A percentile compares a stretch with the other conserved stretches of the same genome.
Evolutionary conservation across 106 monocot species (phyloP).

Genomic region (Acanthochlamys bracteata): DNA sequence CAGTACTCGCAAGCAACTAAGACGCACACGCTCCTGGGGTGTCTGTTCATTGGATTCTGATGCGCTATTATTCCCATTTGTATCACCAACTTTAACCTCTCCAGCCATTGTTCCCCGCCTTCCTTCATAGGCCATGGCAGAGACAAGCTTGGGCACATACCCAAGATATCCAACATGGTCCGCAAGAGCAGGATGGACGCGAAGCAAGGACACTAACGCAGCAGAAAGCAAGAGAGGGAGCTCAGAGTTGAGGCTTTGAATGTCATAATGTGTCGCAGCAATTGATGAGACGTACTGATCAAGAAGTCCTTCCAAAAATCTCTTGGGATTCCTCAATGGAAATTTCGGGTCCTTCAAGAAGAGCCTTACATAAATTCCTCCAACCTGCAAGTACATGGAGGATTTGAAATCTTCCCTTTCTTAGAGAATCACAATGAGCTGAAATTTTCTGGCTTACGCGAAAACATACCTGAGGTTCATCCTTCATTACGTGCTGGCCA

Average conservation of each 20-base stretch:
- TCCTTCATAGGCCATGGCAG: constrained; percentile 95
- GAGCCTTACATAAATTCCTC: constrained; percentile 94
- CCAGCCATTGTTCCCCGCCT: constrained; percentile 84
- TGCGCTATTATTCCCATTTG: constrained; percentile 22
- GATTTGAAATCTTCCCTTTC: no score
- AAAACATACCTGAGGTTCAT: constrained; percentile 87
- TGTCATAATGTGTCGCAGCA: constrained; percentile 86
- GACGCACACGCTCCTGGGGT: constrained; percentile 84
- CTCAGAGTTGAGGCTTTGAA: constrained; percentile 53
- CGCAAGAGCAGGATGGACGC: constrained; percentile 89
- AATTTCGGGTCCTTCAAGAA: constrained; percentile 98
- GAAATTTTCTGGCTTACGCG: no score
- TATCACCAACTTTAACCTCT: constrained; percentile 27
- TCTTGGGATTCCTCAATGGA: constrained; percentile 94
- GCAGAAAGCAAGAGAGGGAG: constrained; percentile 94
- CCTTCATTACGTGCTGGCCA: constrained; percentile 95
- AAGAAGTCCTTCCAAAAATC: constrained; percentile 93
- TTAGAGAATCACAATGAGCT: no score
- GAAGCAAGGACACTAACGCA: constrained; percentile 88
- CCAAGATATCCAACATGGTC: constrained; percentile 99
- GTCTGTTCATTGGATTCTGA: constrained; percentile 44
- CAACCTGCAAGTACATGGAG: constrained; percentile 53
- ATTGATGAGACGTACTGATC: constrained; percentile 98
- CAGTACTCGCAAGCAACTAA: constrained; percentile 84
- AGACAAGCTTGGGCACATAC: constrained; percentile 95